Conservation (phyloP, 2,329 filamentous ascomycete species). For the Knoxdaviesia capensis region DNA sequence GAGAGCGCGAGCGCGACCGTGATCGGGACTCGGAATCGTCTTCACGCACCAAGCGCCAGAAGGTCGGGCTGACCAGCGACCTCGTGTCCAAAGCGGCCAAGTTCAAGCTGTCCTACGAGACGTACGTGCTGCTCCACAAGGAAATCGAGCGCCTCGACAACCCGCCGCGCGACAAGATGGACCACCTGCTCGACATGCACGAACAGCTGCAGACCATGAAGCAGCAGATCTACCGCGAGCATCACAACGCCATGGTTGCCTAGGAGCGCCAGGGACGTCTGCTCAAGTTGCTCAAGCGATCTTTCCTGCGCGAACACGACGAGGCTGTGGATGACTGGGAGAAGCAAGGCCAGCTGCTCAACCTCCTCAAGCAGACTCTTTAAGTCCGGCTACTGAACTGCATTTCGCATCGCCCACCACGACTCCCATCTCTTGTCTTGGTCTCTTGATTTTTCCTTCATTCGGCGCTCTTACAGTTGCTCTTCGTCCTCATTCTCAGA, state of each 20-base stretch:
- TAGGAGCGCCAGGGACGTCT: no score
- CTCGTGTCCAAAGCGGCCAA: slow-evolving; percentile 30
- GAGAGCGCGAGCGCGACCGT: slow-evolving; percentile 6
- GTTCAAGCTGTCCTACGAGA: slow-evolving; percentile 35
- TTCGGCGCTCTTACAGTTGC: not conserved
- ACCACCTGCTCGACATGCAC: slow-evolving; percentile 32
- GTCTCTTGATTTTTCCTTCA: not conserved
- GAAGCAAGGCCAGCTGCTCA: no score
- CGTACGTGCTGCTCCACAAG: slow-evolving; percentile 34
- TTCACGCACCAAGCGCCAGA: slow-evolving; percentile 11
- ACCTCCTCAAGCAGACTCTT: no score
- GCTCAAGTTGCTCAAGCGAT: no score
- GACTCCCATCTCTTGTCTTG: not conserved
- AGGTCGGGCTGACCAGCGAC: slow-evolving; percentile 14
- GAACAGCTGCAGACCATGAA: slow-evolving; percentile 34
- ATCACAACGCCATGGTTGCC: no score
- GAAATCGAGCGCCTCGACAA: slow-evolving; percentile 29
- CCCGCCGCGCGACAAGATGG: slow-evolving; percentile 29
- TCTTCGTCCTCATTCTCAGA: not conserved
- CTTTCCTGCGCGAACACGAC: no score
- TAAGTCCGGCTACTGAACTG: no score
- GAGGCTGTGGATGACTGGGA: no score
- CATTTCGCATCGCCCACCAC: no score
- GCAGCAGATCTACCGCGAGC: slow-evolving; percentile 32
- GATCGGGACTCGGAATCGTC: slow-evolving; percentile 7